Conservation (phyloP, 805 yeast species). For the Candida morakotiae region DNA sequence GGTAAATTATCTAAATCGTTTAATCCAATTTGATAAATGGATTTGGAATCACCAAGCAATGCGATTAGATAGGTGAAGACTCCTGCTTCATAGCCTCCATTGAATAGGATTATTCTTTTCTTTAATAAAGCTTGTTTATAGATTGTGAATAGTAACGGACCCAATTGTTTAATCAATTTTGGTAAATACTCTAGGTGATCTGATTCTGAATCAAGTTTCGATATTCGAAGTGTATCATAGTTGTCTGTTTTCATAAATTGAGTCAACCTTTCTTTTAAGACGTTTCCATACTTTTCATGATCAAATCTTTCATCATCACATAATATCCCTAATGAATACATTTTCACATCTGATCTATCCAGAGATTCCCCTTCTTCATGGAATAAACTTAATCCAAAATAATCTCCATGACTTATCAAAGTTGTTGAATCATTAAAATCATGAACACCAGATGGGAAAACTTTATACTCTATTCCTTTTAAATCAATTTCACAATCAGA, state of each 20-base stretch:
- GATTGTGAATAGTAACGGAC: conserved; percentile 61
- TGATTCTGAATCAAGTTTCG: conserved; percentile 7
- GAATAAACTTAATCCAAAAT: conserved; percentile 35
- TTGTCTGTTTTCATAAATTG: conserved; percentile 17
- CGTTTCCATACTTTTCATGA: conserved; percentile 21
- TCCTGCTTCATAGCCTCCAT: conserved; percentile 22
- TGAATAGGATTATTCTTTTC: conserved; percentile 48
- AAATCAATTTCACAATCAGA: conserved; percentile 18
- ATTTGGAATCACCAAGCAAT: conserved; percentile 51
- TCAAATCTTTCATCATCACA: conserved; percentile 34
- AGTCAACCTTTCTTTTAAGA: too few relatives aligned
- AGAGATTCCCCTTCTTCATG: conserved; percentile 16
- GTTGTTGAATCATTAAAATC: conserved; percentile 26
- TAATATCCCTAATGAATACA: conserved; percentile 37
- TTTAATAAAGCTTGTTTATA: conserved; percentile 64
- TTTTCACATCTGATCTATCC: conserved; percentile 28
- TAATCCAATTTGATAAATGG: conserved; percentile 62
- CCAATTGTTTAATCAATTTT: conserved; percentile 45
- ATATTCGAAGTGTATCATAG: too few relatives aligned
- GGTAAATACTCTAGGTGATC: conserved; percentile 44
- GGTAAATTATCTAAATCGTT: conserved; percentile 41
- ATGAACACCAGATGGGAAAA: conserved; percentile 40
- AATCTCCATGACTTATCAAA: conserved; percentile 25
- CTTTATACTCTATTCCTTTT: conserved; percentile 35
- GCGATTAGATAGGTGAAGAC: conserved; percentile 57